These are phyloP conservation scores for Suhomyces bokatorum DNA, from an alignment of 1,139 yeast genomes.

Conservation along the genomic window DNA sequence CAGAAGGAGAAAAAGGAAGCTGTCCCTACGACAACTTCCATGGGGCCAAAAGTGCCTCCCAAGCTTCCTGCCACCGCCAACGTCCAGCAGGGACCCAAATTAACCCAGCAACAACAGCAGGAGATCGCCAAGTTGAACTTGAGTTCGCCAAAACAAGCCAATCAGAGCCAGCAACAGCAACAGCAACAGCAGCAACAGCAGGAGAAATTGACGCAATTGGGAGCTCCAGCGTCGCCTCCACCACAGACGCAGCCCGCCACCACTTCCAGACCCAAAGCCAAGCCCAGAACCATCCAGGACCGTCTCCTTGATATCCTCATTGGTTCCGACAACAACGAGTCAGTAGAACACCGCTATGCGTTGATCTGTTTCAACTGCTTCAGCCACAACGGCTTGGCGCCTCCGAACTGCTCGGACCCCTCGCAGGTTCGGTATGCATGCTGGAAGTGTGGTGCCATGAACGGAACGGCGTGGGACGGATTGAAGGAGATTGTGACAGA, in stretches of 20 bases:
- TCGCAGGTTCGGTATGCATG: constrained; percentile 61
- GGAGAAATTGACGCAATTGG: no score
- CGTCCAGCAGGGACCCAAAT: not conserved
- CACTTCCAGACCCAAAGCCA: not conserved
- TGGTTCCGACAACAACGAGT: constrained; percentile 70
- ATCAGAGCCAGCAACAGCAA: not conserved
- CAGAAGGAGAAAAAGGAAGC: constrained; percentile 19
- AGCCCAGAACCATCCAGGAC: constrained; percentile 37
- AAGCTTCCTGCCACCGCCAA: not conserved
- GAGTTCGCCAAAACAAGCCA: not conserved
- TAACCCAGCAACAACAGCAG: constrained; percentile 4
- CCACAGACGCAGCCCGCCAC: no score
- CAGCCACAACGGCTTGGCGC: constrained; percentile 80
- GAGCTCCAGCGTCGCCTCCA: no score
- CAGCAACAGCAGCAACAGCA: no score
- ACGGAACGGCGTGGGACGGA: constrained; percentile 35
- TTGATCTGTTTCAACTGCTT: constrained; percentile 67
- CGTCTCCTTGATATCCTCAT: constrained; percentile 53
- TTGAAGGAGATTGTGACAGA: constrained; percentile 11
- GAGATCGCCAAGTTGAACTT: constrained; percentile 9
- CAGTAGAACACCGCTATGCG: constrained; percentile 66
- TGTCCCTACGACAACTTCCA: not conserved
- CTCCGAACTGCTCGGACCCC: constrained; percentile 63
- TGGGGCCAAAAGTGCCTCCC: not conserved
- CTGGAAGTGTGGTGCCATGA: constrained; percentile 66